Base-by-base conservation (phyloP, 257 asterid species). In the Galeopsis tetrahit region DNA sequence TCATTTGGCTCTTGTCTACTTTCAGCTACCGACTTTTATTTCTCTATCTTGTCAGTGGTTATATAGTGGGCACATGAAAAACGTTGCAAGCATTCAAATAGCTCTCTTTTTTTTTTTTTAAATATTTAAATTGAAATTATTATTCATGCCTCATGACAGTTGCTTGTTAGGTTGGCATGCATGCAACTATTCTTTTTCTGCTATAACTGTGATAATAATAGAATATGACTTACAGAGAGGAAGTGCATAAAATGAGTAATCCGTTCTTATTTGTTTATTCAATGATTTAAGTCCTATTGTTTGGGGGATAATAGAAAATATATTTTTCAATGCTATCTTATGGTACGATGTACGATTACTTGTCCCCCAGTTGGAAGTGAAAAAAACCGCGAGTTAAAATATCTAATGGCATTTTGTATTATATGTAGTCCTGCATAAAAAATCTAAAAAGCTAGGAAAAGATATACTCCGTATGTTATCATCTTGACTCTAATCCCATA, bases 191-290 rank as follows among this genome's bases (percentile, higher is more conserved):
- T 65, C 65, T n/a, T 7, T 63, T 73, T 62, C 10, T 66, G 51
- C 63, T 59, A 38, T 48, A 68, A 39, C 9, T 10, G 36, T 32
- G 75, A 43, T 53, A 59, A 43, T 32, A 58, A 13, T 36, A 15
- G 51, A 62, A 3, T n/a, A 60, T 10, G 39, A 44, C 36, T 14
- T 60, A 8, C 32, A 43, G 46, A 46, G 53, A 39, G 9, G 53
- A 36, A 51, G 33, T 6, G 65, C 32, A 38, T 71, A 44, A 21
- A 39, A 51, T 36, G 68, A 42, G 49, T 44, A 43, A 56, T 34
- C 28, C 11, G 33, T 73, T 46, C 17, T 53, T 60, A 31, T 69
- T 53, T 53, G 40, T 40, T 76, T 70, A 66, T 44, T 70, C 76
- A 75, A 44, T 76, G 63, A 33, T 76, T 15, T 56, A 42, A 52